These are phyloP conservation scores for Tolypocladium sp. DNA, from an alignment of 2,329 filamentous ascomycete species.

Conservation along the genomic window DNA sequence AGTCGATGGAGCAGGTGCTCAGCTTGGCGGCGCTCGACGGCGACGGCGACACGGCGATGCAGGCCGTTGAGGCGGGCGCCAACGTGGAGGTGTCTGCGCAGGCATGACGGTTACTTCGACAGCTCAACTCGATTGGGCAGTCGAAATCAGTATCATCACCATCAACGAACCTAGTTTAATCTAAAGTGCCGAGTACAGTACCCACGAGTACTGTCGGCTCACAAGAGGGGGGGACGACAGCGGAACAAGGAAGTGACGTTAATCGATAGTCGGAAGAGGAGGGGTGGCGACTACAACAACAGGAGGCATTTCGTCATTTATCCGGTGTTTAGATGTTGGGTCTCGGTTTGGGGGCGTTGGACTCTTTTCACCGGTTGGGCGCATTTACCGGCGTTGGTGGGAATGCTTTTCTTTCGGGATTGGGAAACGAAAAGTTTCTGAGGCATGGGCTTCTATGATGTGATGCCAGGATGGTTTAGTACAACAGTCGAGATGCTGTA, in stretches of 20 bases:
- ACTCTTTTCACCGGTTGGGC: background rate
- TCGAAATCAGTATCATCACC: background rate
- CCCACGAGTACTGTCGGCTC: background rate
- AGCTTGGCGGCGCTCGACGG: conserved; percentile 18
- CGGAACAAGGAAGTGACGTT: background rate
- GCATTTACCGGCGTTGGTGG: background rate
- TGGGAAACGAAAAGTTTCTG: background rate
- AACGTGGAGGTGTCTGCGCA: background rate
- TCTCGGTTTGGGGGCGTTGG: background rate
- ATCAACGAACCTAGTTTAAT: background rate
- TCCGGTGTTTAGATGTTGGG: background rate
- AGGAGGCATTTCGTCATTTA: background rate
- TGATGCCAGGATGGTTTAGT: background rate
- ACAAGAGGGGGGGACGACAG: background rate
- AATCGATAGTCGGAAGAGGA: background rate
- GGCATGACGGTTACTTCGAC: background rate
- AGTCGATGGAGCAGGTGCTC: conserved; percentile 17
- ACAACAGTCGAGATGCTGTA: background rate
- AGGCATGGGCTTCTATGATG: background rate
- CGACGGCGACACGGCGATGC: conserved; percentile 11
- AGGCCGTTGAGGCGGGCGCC: background rate
- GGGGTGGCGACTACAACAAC: background rate
- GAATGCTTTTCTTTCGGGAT: background rate
- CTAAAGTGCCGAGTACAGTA: background rate
- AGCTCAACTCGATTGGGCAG: background rate